phyloP scores from a whole-genome alignment of 306 rosid genomes.

The Vigna radiata region DNA sequence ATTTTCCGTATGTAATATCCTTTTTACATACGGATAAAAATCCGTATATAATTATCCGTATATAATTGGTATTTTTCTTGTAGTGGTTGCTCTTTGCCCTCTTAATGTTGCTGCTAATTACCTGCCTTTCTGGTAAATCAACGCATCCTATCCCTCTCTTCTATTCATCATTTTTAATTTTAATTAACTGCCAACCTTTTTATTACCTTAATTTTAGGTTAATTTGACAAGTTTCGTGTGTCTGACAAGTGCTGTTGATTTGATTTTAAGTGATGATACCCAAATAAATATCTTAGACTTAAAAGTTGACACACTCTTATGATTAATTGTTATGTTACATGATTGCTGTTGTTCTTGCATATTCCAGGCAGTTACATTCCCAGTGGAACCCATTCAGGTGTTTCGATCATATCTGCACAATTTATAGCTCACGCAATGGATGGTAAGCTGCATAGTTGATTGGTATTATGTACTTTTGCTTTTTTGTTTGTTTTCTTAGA shows the following conservation, averaged over 20 bases:
- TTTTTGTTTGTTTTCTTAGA: conserved; percentile 7
- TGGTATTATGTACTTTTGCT: conserved; percentile 45
- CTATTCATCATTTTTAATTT: not conserved
- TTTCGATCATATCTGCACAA: conserved; percentile 59
- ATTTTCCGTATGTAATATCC: too few species aligned
- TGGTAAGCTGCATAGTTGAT: conserved; percentile 59
- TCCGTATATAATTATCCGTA: too few species aligned
- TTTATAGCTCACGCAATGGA: conserved; percentile 66
- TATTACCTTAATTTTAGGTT: not conserved
- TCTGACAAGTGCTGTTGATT: conserved; percentile 15
- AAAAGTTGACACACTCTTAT: conserved; percentile 7
- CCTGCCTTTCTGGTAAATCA: conserved; percentile 54
- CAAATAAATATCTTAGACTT: conserved; percentile 10
- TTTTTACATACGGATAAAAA: too few species aligned
- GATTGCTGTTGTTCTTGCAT: conserved; percentile 29
- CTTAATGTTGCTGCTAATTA: conserved; percentile 29
- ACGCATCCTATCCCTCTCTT: not conserved
- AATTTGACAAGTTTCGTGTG: conserved; percentile 19
- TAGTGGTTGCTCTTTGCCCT: conserved; percentile 36
- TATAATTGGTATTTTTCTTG: too few species aligned
- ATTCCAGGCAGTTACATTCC: conserved; percentile 60
- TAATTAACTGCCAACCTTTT: not conserved
- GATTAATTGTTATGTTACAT: conserved; percentile 18
- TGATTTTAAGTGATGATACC: conserved; percentile 37
- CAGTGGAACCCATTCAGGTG: conserved; percentile 61